Conservation (phyloP, 2,329 filamentous ascomycete species). For the Coniosporium tulheliwenetii region DNA sequence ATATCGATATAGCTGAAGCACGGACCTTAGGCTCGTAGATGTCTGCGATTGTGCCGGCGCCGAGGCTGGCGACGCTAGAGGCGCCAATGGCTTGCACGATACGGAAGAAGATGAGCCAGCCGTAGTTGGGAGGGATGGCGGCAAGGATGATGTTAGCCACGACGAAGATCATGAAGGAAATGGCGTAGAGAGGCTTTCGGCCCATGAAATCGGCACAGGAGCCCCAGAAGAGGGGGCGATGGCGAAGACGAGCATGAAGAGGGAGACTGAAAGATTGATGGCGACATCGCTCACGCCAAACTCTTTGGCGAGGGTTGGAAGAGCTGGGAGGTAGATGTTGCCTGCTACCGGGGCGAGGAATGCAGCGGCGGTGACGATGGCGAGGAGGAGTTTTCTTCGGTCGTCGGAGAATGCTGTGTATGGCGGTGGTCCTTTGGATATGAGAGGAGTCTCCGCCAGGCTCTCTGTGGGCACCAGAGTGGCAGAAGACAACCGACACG, state of each 20-base stretch:
- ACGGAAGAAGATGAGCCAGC: constrained; percentile 21
- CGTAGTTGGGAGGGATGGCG: constrained; percentile 21
- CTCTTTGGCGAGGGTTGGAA: constrained; percentile 20
- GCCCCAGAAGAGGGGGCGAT: constrained; percentile 26
- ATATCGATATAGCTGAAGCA: constrained; percentile 24
- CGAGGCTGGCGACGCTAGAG: constrained; percentile 26
- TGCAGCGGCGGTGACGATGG: constrained; percentile 23
- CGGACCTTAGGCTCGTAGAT: constrained; percentile 23
- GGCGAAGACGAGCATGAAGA: constrained; percentile 30
- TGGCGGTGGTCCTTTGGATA: constrained; percentile 3
- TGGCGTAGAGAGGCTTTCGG: constrained; percentile 24
- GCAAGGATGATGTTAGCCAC: constrained; percentile 24
- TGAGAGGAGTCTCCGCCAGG: too few species aligned
- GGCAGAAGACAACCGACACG: too few species aligned
- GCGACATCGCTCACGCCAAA: constrained; percentile 19
- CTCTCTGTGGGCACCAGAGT: too few species aligned
- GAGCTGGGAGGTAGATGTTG: constrained; percentile 27
- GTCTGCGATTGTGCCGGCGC: constrained; percentile 28
- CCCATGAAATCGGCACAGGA: constrained; percentile 24
- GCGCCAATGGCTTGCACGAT: constrained; percentile 28
- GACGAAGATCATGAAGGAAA: constrained; percentile 23
- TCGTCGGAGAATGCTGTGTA: constrained; percentile 24
- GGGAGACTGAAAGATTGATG: constrained; percentile 28
- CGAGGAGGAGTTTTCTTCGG: constrained; percentile 21
- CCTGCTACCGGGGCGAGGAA: constrained; percentile 29